These are phyloP conservation scores for Brassica juncea DNA, from an alignment of 345 rosid genomes.

Conservation along the genomic window DNA sequence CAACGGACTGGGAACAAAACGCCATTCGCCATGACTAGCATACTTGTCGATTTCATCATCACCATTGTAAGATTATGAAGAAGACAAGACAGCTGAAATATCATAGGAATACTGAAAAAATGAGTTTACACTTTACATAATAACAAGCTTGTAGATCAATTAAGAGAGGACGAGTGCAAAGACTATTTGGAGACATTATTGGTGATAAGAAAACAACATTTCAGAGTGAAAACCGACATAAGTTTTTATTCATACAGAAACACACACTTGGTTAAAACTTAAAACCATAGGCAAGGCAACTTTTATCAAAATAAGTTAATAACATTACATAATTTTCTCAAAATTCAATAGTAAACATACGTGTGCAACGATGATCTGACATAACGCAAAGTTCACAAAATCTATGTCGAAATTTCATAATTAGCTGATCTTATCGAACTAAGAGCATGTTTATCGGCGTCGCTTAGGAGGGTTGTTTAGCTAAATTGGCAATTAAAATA, in stretches of 20 bases:
- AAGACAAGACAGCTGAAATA: constrained; percentile 5
- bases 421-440: neutral
- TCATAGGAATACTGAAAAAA: neutral
- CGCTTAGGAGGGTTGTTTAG: no score
- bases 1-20: neutral
- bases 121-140: neutral
- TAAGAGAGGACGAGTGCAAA: neutral
- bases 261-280: neutral
- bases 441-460: no score
- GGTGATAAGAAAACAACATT: neutral
- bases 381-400: neutral
- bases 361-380: neutral
- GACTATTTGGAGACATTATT: neutral
- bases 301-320: neutral
- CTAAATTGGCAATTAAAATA: no score
- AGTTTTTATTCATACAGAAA: neutral
- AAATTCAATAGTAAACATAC: neutral
- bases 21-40: neutral
- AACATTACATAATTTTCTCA: neutral
- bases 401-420: neutral
- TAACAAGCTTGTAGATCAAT: constrained; percentile 6
- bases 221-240: neutral
- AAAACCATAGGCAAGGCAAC: neutral
- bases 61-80: neutral
- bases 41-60: constrained; percentile 10